A percentile compares a stretch with the other conserved stretches of the same genome.
Evolutionary conservation across 208 protist genomes (phyloP).

Genomic region (Strigomonas galati): DNA sequence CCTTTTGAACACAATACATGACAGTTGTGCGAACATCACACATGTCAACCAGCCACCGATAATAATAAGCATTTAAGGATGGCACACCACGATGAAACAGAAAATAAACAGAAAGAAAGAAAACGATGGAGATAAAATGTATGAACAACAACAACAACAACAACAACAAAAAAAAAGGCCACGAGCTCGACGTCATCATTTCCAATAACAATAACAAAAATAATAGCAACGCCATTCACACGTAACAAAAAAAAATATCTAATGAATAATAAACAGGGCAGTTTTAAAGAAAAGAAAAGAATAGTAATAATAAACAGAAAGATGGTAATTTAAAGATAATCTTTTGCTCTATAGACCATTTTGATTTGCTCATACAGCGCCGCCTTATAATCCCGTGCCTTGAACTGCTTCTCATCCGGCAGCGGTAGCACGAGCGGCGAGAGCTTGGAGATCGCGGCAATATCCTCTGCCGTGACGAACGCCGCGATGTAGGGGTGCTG

Average conservation of each 20-base stretch:
- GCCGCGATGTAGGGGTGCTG: slow-evolving; percentile 85
- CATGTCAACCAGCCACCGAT: not conserved
- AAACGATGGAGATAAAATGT: not conserved
- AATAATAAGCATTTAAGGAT: no score
- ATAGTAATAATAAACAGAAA: slow-evolving; percentile 7
- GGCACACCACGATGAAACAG: no score
- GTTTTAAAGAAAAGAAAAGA: slow-evolving; percentile 13
- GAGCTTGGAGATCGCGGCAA: slow-evolving; percentile 34
- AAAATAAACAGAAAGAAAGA: slow-evolving; percentile 15
- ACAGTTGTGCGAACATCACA: no score
- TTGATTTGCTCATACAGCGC: slow-evolving; percentile 62
- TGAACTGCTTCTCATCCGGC: slow-evolving; percentile 56
- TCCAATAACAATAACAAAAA: slow-evolving; percentile 3
- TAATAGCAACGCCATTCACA: not conserved
- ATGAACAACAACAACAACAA: no score
- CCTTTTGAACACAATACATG: no score
- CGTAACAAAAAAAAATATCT: not conserved
- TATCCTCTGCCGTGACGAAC: slow-evolving; percentile 52
- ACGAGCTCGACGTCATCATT: not conserved
- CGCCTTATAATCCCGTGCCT: slow-evolving; percentile 67
- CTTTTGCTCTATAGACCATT: slow-evolving; percentile 24
- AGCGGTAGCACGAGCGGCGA: slow-evolving; percentile 55
- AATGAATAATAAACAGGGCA: no score
- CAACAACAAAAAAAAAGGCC: no score
- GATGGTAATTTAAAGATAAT: not conserved